These are phyloP conservation scores for Fusarium citri DNA, from an alignment of 2,329 filamentous ascomycete genomes.

Conservation along the genomic window DNA sequence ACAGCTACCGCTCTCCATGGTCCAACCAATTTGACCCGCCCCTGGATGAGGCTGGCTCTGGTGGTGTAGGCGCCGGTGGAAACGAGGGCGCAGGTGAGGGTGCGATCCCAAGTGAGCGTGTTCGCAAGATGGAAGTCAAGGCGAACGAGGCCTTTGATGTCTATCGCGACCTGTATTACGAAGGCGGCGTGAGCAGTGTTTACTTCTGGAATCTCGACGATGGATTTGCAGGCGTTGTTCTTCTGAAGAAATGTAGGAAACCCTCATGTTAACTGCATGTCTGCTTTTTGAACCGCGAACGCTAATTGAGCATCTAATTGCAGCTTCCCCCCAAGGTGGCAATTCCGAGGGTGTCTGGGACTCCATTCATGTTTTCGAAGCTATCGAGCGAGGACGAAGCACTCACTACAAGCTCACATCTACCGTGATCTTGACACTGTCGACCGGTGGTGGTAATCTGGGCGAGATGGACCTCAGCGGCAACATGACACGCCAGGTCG, in stretches of 20 bases:
- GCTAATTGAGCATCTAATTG: conserved; percentile 24
- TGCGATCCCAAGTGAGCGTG: conserved; percentile 87
- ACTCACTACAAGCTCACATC: conserved; percentile 98
- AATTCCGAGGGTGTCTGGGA: conserved; percentile 89
- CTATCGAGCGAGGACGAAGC: conserved; percentile 88
- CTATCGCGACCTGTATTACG: conserved; percentile 96
- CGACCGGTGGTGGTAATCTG: conserved; percentile 68
- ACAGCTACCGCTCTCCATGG: conserved; percentile 98
- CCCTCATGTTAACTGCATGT: background rate
- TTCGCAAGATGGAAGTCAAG: conserved; percentile 91
- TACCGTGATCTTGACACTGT: conserved; percentile 92
- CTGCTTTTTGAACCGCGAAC: background rate
- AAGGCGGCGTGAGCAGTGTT: conserved; percentile 94
- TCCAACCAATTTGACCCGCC: conserved; percentile 98
- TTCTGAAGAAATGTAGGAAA: conserved; percentile 89
- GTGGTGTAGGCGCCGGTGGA: conserved; percentile 64
- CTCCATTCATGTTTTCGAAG: conserved; percentile 98
- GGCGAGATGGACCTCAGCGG: conserved; percentile 93
- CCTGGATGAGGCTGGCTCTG: conserved; percentile 72
- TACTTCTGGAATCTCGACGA: conserved; percentile 99
- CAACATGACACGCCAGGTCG: conserved; percentile 97
- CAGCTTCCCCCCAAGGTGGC: conserved; percentile 74
- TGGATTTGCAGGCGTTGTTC: conserved; percentile 94
- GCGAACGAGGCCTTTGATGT: conserved; percentile 98
- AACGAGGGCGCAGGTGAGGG: conserved; percentile 77